These are phyloP conservation scores for Balansia obtecta DNA, from an alignment of 2,329 filamentous ascomycete genomes.

Conservation along the genomic window DNA sequence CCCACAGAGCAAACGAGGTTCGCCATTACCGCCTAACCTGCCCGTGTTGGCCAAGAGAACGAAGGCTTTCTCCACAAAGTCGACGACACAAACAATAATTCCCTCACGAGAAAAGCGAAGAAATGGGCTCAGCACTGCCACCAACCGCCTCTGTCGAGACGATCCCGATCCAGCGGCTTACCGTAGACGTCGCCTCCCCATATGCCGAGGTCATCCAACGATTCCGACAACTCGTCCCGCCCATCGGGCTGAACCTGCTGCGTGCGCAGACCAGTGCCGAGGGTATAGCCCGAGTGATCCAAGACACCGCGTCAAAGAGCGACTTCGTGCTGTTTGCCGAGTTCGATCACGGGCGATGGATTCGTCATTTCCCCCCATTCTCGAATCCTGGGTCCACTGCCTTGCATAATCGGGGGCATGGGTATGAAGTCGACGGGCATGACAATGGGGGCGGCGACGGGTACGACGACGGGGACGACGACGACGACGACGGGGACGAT, in stretches of 20 bases:
- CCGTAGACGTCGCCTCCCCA: neutral
- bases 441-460: neutral
- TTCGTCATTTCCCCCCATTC: neutral
- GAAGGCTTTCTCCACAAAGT: too few species aligned
- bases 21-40: too few species aligned
- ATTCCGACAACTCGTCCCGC: constrained; percentile 1
- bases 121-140: neutral
- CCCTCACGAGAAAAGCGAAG: neutral
- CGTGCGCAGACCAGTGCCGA: neutral
- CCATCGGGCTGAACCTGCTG: neutral
- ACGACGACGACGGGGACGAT: too few species aligned
- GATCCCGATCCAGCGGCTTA: neutral
- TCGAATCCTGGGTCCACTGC: neutral
- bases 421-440: neutral
- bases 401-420: neutral
- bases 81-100: too few species aligned
- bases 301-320: neutral
- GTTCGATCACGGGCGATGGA: constrained; percentile 3
- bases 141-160: constrained; percentile 1
- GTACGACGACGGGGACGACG: neutral
- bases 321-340: constrained; percentile 4
- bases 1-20: too few species aligned
- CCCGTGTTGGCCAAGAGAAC: too few species aligned
- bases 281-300: constrained; percentile 1
- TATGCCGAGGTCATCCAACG: constrained; percentile 1